Evolutionary conservation across 805 yeast species (phyloP).

Genomic region (Saccharomycopsis guyanensis): DNA sequence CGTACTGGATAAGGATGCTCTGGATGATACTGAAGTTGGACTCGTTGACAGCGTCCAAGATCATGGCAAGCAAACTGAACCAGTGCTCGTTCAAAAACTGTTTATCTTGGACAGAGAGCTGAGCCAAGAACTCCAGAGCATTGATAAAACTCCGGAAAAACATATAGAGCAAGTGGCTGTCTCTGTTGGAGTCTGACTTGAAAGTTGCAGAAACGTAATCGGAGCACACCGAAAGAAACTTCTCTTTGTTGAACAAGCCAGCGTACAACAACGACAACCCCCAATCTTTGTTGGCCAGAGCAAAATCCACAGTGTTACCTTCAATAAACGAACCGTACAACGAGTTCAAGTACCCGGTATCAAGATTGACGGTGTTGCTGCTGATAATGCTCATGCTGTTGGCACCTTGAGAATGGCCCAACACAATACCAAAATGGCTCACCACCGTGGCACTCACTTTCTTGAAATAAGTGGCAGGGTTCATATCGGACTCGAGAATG

Average conservation of each 20-base stretch:
- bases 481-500: constrained; percentile 4
- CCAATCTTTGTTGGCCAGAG: constrained; percentile 11
- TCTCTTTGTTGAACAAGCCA: constrained; percentile 17
- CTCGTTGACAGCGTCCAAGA: constrained; percentile 12
- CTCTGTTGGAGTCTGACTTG: constrained; percentile 4
- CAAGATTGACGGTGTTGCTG: constrained; percentile 1
- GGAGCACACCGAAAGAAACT: constrained; percentile 6
- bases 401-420: constrained; percentile 2
- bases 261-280: constrained; percentile 17
- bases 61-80: constrained; percentile 15
- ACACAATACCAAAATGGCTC: constrained; percentile 14
- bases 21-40: constrained; percentile 10
- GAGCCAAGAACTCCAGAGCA: constrained; percentile 7
- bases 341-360: constrained; percentile 5
- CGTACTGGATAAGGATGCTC: constrained; percentile 14
- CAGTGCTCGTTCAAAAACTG: constrained; percentile 12
- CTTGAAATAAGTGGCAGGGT: constrained; percentile 3
- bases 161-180: constrained; percentile 12
- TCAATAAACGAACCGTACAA: constrained; percentile 1
- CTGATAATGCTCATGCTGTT: neutral
- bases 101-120: constrained; percentile 4
- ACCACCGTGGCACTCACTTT: constrained; percentile 5
- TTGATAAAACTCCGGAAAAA: constrained; percentile 16
- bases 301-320: constrained; percentile 4
- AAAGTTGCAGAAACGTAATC: constrained; percentile 11